Conservation (phyloP, 75 land plant species). For the Pinus albicaulis region DNA sequence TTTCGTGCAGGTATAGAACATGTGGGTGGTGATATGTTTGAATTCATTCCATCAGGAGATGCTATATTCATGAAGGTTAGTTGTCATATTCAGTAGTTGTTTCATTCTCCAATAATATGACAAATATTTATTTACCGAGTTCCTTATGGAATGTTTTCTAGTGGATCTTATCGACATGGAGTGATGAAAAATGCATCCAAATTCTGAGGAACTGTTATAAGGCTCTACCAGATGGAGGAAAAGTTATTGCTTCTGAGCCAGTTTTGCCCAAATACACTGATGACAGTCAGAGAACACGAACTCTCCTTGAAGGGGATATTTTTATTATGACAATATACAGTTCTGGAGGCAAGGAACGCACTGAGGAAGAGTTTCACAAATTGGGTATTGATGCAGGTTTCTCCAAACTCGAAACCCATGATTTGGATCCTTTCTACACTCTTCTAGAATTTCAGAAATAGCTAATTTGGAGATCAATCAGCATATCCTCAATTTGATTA, state of each 20-base stretch:
- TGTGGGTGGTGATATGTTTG: constrained; percentile 38
- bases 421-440: constrained; percentile 37
- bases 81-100: not conserved
- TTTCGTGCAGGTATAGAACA: constrained; percentile 24
- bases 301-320: constrained; percentile 53
- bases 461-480: too few species aligned
- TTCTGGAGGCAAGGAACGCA: constrained; percentile 52
- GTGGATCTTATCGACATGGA: constrained; percentile 71
- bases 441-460: constrained; percentile 24
- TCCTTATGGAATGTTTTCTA: constrained; percentile 11
- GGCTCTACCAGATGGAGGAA: constrained; percentile 58
- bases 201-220: constrained; percentile 58
- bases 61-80: constrained; percentile 42
- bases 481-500: too few species aligned
- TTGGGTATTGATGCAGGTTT: constrained; percentile 60
- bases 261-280: constrained; percentile 48
- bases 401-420: constrained; percentile 17
- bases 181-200: constrained; percentile 50
- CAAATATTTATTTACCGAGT: not conserved
- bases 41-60: constrained; percentile 25
- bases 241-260: constrained; percentile 65
- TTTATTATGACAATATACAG: constrained; percentile 62
- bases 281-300: constrained; percentile 43
- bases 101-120: not conserved
- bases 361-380: constrained; percentile 36